Conservation (phyloP, 495 filamentous ascomycete species). For the Lichina pygmaea region DNA sequence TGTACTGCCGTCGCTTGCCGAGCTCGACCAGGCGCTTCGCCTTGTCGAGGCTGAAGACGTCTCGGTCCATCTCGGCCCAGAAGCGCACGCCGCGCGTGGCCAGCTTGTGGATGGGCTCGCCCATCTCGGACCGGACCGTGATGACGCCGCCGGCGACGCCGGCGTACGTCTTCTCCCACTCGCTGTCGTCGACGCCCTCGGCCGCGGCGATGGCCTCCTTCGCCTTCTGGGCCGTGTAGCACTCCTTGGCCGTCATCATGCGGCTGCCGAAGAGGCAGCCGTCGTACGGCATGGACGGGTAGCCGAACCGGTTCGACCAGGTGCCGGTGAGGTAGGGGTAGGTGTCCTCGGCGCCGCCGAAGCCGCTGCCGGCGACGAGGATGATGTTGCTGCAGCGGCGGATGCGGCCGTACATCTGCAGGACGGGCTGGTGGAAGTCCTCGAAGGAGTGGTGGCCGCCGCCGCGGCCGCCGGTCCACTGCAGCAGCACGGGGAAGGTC, state of each 20-base stretch:
- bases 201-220: slow-evolving; percentile 92
- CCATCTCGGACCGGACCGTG: slow-evolving; percentile 96
- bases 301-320: slow-evolving; percentile 67
- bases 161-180: slow-evolving; percentile 97
- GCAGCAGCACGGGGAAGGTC: slow-evolving; percentile 65
- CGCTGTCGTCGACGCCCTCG: slow-evolving; percentile 55
- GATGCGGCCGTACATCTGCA: slow-evolving; percentile 76
- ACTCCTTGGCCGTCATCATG: slow-evolving; percentile 88
- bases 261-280: slow-evolving; percentile 75
- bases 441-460: slow-evolving; percentile 90
- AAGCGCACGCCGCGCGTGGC: slow-evolving; percentile 83
- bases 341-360: slow-evolving; percentile 72
- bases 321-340: slow-evolving; percentile 78
- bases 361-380: slow-evolving; percentile 73
- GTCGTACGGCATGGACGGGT: slow-evolving; percentile 84
- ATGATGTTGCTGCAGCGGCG: slow-evolving; percentile 63
- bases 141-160: slow-evolving; percentile 76
- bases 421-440: slow-evolving; percentile 78
- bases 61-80: slow-evolving; percentile 95
- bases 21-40: slow-evolving; percentile 78
- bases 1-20: slow-evolving; percentile 76
- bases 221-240: slow-evolving; percentile 72
- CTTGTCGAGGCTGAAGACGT: slow-evolving; percentile 90
- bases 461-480: slow-evolving; percentile 87
- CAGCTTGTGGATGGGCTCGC: slow-evolving; percentile 94